Evolutionary conservation across 768 basidiomycete genomes (phyloP), one percentile per base, ranked within the genome.

Genomic region (Mycena capillaripes): DNA sequence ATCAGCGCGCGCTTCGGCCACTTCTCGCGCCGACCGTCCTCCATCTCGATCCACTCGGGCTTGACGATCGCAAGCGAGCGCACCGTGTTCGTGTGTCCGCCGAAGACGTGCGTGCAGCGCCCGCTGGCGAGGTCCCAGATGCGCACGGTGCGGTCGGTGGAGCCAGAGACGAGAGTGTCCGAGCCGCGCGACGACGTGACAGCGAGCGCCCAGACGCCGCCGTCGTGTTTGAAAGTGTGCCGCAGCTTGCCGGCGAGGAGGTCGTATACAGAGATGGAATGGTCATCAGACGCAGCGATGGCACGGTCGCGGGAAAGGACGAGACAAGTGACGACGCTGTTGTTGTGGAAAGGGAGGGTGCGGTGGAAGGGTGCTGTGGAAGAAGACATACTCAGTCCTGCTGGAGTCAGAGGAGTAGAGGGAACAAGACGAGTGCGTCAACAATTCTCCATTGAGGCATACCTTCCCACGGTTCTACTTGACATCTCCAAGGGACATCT

Each of bases 151-250:
- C 96, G 91, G 83, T 98, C 97, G 11, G 97, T 97, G 16, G 94
- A 95, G 5, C 97, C 97, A 76, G 93, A 95, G 75, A 97, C 97
- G 19, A 97, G 89, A 27, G 93, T 89, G 80, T 96, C 91, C n/a
- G n/a, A n/a, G 38, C 16, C 38, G n/a, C n/a, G n/a, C n/a, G n/a
- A n/a, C n/a, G n/a, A n/a, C 38, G 10, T 95, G 40, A 93, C 92
- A 6, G 94, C 93, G n/a, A 99, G 85, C 17, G 97, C 97, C 97
- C 97, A 99, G 1, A 99, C 96, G 17, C 97, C 97, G 58, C 97
- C 97, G 75, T 96, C 95, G 77, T 99, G 97, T 4, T 97, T 97
- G 69, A 99, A 87, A 1, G 92, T 89, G 48, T 89, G 90, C 7
- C 93, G 81, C 27, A 95, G 88, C 42, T 89, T 86, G 14, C 97